Evolutionary conservation across 2,329 filamentous ascomycete genomes (phyloP).

Genomic region (Pyrenophora seminiperda): DNA sequence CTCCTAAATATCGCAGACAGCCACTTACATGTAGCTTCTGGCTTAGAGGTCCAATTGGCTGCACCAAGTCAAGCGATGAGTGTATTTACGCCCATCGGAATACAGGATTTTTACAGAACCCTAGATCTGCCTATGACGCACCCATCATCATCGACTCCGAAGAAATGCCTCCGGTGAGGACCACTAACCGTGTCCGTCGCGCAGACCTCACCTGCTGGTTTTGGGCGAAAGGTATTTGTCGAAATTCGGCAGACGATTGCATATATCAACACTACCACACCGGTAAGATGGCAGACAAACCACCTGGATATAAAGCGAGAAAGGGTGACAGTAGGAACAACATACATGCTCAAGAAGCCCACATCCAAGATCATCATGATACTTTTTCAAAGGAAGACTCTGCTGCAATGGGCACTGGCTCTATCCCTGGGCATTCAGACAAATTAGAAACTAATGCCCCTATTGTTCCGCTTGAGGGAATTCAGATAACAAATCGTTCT

Average conservation of each 20-base stretch:
- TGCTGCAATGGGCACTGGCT: no score
- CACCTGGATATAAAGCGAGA: neutral
- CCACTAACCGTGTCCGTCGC: neutral
- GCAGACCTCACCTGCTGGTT: constrained; percentile 28
- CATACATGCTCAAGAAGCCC: no score
- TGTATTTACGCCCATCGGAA: constrained; percentile 39
- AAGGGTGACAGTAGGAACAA: neutral
- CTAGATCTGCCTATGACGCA: neutral
- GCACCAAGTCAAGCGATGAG: constrained; percentile 24
- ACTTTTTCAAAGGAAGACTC: no score
- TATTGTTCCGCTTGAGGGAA: no score
- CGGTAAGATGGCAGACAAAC: constrained; percentile 15
- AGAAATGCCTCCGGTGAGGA: neutral
- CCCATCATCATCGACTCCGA: constrained; percentile 18
- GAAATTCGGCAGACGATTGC: constrained; percentile 12
- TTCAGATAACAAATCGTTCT: neutral
- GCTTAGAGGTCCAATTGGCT: constrained; percentile 24
- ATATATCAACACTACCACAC: constrained; percentile 24
- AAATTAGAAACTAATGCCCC: no score
- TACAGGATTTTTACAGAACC: constrained; percentile 29
- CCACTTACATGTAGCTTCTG: constrained; percentile 39
- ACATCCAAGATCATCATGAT: no score
- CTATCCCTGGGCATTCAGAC: no score
- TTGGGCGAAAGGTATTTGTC: constrained; percentile 22
- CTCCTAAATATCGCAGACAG: constrained; percentile 33